Evolutionary conservation across 2,329 filamentous ascomycete genomes (phyloP).

Genomic region (Pseudofabraea citricarpa): DNA sequence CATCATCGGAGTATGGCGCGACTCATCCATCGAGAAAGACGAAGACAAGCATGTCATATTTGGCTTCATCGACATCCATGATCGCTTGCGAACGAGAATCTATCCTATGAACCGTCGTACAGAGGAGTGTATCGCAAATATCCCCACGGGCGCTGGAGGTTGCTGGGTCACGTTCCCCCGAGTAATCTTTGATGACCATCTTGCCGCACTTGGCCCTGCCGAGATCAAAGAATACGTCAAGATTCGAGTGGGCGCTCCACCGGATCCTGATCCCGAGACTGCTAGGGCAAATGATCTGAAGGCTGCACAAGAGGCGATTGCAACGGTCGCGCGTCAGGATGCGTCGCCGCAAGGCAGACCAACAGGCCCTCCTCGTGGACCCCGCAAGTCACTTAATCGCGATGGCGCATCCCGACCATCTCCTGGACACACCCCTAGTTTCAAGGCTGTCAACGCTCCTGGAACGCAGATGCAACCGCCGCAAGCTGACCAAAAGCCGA

Average conservation of each 20-base stretch:
- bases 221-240: conserved; percentile 61
- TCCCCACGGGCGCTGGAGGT: conserved; percentile 53
- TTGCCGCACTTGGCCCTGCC: conserved; percentile 49
- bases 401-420: conserved; percentile 8
- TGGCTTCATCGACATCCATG: conserved; percentile 58
- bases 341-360: conserved; percentile 14
- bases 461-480: conserved; percentile 14
- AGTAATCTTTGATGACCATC: conserved; percentile 52
- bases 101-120: conserved; percentile 45
- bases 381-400: conserved; percentile 19
- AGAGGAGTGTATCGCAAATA: conserved; percentile 37
- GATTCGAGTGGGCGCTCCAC: conserved; percentile 37
- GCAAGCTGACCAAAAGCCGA: conserved; percentile 19
- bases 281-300: conserved; percentile 15
- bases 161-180: conserved; percentile 62
- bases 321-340: conserved; percentile 16
- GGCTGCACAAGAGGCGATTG: conserved; percentile 21
- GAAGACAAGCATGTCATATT: conserved; percentile 53
- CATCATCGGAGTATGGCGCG: conserved; percentile 55
- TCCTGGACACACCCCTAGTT: conserved; percentile 16
- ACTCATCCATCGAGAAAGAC: conserved; percentile 45
- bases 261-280: conserved; percentile 15
- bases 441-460: conserved; percentile 22
- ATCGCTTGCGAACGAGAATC: conserved; percentile 55
- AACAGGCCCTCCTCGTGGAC: conserved; percentile 15